Evolutionary conservation across 352 stramenopile species (phyloP).

Genomic region (Pythium angustatum): DNA sequence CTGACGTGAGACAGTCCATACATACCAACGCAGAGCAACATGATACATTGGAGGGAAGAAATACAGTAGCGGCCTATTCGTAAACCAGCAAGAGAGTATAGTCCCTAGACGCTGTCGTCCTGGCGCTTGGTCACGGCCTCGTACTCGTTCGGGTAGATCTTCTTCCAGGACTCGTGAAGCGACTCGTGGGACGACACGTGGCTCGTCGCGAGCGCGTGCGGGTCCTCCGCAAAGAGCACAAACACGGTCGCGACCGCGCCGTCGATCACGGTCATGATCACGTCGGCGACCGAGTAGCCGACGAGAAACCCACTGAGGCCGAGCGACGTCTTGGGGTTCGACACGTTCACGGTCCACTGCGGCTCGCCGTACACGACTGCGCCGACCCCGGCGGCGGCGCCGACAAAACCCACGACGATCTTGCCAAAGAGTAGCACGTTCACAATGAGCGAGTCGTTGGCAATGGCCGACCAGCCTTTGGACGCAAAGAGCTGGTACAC

Average conservation of each 20-base stretch:
- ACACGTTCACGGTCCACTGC: constrained; percentile 48
- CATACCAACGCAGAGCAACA: too few relatives aligned
- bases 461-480: constrained; percentile 62
- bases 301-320: constrained; percentile 50
- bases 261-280: constrained; percentile 56
- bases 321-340: constrained; percentile 45
- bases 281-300: constrained; percentile 49
- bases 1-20: background rate
- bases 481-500: constrained; percentile 57
- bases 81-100: too few relatives aligned
- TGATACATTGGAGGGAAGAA: too few relatives aligned
- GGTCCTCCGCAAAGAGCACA: constrained; percentile 56
- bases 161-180: constrained; percentile 44
- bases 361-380: constrained; percentile 40
- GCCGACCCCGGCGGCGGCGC: constrained; percentile 42
- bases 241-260: constrained; percentile 57
- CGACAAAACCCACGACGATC: constrained; percentile 58
- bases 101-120: constrained; percentile 32
- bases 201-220: constrained; percentile 39
- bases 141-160: constrained; percentile 57
- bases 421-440: constrained; percentile 62
- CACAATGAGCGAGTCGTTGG: constrained; percentile 71
- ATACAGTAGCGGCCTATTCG: too few relatives aligned
- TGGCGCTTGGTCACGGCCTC: constrained; percentile 42
- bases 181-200: constrained; percentile 42